Conservation (phyloP, 2,329 filamentous ascomycete genomes). For the Davidsoniella australis region DNA sequence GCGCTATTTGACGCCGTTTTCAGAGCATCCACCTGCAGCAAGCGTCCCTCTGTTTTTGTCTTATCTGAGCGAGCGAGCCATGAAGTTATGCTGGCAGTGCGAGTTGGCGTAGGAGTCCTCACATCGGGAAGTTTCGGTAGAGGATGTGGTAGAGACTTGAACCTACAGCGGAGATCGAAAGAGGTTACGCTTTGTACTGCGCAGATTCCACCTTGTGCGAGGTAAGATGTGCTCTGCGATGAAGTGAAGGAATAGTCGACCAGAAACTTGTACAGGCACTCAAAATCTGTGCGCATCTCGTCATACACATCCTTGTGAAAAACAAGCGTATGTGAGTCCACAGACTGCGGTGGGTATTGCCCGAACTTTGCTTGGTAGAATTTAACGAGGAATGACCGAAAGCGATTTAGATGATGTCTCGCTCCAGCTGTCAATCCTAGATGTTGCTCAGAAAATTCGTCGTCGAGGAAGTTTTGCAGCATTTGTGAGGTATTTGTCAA, state of each 20-base stretch:
- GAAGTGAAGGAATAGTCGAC: conserved; percentile 42
- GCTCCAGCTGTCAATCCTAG: conserved; percentile 46
- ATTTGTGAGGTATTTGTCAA: conserved; percentile 39
- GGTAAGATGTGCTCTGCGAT: conserved; percentile 31
- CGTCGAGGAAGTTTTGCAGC: conserved; percentile 50
- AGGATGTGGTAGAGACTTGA: conserved; percentile 42
- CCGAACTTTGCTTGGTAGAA: conserved; percentile 53
- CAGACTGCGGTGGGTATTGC: conserved; percentile 47
- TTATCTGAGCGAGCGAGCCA: conserved; percentile 27
- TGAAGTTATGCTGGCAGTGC: conserved; percentile 20
- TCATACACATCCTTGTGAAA: conserved; percentile 33
- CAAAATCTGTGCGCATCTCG: conserved; percentile 52
- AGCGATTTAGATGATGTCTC: conserved; percentile 52
- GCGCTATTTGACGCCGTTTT: conserved; percentile 31
- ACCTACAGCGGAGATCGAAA: conserved; percentile 47
- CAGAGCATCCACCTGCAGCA: conserved; percentile 35
- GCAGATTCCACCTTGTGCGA: conserved; percentile 50
- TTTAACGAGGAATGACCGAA: conserved; percentile 48
- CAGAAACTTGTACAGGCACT: conserved; percentile 51
- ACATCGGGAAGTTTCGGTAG: conserved; percentile 47
- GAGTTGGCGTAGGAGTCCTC: conserved; percentile 12
- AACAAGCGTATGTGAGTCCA: conserved; percentile 31
- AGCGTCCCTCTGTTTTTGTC: conserved; percentile 29
- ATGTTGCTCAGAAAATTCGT: conserved; percentile 49
- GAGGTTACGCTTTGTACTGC: conserved; percentile 48